These are phyloP conservation scores for Bolboschoenoplectus hybrid DNA, from an alignment of 202 grass and related monocot genomes.

Conservation along the genomic window DNA sequence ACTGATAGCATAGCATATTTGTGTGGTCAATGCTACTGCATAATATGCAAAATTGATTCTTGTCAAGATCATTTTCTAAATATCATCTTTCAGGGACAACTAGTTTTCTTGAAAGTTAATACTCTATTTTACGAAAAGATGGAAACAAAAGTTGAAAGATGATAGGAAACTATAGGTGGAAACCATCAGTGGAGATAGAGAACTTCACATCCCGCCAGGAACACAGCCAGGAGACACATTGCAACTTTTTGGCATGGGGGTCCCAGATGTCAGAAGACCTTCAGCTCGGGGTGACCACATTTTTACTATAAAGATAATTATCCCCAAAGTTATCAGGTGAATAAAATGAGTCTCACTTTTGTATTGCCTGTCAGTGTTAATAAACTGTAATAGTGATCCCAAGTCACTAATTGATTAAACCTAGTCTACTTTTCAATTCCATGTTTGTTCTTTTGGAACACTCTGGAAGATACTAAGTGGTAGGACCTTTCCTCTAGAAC, in stretches of 20 bases:
- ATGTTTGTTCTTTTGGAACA: not conserved
- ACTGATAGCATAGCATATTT: not conserved
- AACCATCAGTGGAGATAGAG: conserved; percentile 72
- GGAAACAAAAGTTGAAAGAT: conserved; percentile 23
- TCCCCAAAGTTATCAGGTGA: conserved; percentile 82
- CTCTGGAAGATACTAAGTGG: not conserved
- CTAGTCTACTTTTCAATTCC: not conserved
- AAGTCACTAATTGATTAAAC: not conserved
- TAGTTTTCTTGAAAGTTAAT: conserved; percentile 8
- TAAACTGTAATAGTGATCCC: not conserved
- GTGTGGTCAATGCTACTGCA: not conserved
- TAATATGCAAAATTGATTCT: not conserved
- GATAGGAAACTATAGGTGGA: conserved; percentile 60
- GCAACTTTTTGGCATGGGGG: conserved; percentile 62
- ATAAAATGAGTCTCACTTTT: not conserved
- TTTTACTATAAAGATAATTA: conserved; percentile 73
- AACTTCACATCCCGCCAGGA: conserved; percentile 76
- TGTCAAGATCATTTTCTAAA: conserved; percentile 3
- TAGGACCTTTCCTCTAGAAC: not conserved
- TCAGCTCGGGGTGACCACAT: conserved; percentile 73
- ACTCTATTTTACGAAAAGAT: not conserved
- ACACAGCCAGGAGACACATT: conserved; percentile 75
- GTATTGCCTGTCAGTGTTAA: not conserved
- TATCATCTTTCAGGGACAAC: not conserved
- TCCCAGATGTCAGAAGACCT: conserved; percentile 68